These are phyloP conservation scores for Nakaseomyces kungkrabaensis DNA, from an alignment of 1,139 yeast genomes.

Conservation along the genomic window DNA sequence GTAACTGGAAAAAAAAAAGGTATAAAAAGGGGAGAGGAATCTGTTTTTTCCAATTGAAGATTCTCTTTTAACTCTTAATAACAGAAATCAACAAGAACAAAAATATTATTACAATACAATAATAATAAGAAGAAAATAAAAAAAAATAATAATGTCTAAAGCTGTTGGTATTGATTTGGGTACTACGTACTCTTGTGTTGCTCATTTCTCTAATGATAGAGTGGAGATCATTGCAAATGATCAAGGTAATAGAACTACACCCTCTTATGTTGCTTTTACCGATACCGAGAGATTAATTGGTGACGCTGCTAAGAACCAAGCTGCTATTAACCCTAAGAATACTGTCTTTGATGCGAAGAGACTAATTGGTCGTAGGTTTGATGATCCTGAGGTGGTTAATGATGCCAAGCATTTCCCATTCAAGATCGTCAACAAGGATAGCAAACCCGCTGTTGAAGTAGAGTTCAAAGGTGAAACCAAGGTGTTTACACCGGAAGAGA, in stretches of 20 bases:
- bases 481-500: slow-evolving; percentile 81
- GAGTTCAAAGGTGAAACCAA: slow-evolving; percentile 60
- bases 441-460: slow-evolving; percentile 75
- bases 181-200: slow-evolving; percentile 88
- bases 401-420: slow-evolving; percentile 81
- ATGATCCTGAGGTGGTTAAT: slow-evolving; percentile 67
- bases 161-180: slow-evolving; percentile 85
- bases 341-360: slow-evolving; percentile 85
- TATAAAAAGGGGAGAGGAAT: no score
- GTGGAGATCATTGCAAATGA: slow-evolving; percentile 87
- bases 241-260: slow-evolving; percentile 93
- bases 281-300: slow-evolving; percentile 85
- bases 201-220: slow-evolving; percentile 48
- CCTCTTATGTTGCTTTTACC: slow-evolving; percentile 82
- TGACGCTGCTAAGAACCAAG: slow-evolving; percentile 92
- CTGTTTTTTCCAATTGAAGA: no score
- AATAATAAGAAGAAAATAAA: slow-evolving; percentile 2
- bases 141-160: slow-evolving; percentile 38
- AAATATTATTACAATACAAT: neutral
- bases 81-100: neutral
- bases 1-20: no score
- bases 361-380: slow-evolving; percentile 72
- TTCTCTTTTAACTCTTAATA: no score
- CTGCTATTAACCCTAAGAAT: slow-evolving; percentile 70
- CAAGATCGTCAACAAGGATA: slow-evolving; percentile 55